Percentiles rank a stretch among this genome's conserved stretches.
These are phyloP conservation scores for Neofusicoccum sp. DNA, from an alignment of 2,329 filamentous ascomycete genomes.

Conservation along the genomic window DNA sequence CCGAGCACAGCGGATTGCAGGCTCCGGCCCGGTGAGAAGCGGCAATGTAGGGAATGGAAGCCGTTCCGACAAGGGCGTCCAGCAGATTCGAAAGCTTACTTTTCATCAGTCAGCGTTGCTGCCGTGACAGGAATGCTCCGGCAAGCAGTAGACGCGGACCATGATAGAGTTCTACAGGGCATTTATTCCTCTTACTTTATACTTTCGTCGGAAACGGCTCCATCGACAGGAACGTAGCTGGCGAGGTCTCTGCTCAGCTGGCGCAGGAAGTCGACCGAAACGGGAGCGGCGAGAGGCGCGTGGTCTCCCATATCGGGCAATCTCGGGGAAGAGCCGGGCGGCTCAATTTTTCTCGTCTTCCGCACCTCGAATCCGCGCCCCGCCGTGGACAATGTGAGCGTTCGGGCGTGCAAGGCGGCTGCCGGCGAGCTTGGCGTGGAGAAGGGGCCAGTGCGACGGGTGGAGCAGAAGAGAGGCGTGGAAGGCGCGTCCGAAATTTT, in stretches of 20 bases:
- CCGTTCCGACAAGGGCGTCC: conserved; percentile 36
- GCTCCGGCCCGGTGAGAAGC: conserved; percentile 48
- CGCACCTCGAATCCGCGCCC: not conserved
- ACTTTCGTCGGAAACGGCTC: conserved; percentile 9
- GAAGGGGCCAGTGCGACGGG: not conserved
- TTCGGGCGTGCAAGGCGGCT: not conserved
- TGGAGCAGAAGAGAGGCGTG: not conserved
- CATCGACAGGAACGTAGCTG: conserved; percentile 4
- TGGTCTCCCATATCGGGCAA: conserved; percentile 16
- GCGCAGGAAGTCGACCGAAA: conserved; percentile 14
- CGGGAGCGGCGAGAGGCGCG: conserved; percentile 1
- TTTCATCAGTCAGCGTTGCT: conserved; percentile 26
- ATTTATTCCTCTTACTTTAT: conserved; percentile 14
- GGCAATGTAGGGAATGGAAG: conserved; percentile 34
- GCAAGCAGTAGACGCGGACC: not conserved
- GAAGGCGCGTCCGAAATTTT: conserved; percentile 13
- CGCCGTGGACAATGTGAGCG: not conserved
- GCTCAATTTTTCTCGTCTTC: not conserved
- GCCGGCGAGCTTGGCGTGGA: not conserved
- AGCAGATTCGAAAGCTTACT: conserved; percentile 35
- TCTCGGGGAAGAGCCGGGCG: not conserved
- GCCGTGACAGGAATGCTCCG: not conserved
- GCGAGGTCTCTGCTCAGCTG: conserved; percentile 16
- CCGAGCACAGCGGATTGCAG: conserved; percentile 49
- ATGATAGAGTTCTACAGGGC: not conserved